Evolutionary conservation across 2,329 filamentous ascomycete genomes (phyloP), one percentile per base, ranked within the genome.

Genomic region (Penicillium psychrosexuale): DNA sequence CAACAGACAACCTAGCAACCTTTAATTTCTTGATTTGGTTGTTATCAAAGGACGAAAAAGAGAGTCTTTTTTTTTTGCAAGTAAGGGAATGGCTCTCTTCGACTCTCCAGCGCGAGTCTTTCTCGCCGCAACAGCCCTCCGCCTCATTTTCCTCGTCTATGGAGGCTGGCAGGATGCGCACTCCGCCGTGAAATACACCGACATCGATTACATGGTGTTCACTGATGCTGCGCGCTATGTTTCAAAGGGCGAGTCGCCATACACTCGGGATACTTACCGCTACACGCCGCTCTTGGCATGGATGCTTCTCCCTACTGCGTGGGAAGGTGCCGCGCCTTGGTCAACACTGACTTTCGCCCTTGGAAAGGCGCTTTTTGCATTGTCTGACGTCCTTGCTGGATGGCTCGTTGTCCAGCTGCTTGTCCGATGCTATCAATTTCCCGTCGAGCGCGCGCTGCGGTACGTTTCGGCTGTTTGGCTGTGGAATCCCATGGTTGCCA

Each of bases 121-220:
- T 50, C 47, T 68, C 31, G 61, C 65, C 22, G 73, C 76, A 11
- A 65, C 86, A 51, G 66, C 86, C 45, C 82, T 99, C 24, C 90
- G 94, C 57, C 70, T 84, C 6, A 72, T 78, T 31, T 85, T 99
- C 60, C 83, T 97, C 47, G 71, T 95, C 66, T 97, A 97, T 72
- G 93, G 94, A 55, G 83, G 91, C 57, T 92, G 90, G 80, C 94
- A 99, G 77, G 94, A 99, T 75, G 87, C 90, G 57, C 82, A 92
- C 75, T 95, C 91, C 8, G 87, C 93, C 13, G 78, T 99, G 69
- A 97, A 97, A 77, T 99, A 97, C 79, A 99, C 94, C 48, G 94
- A 99, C 75, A 97, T 99, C 66, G 94, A 99, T 80, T 99, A 99
- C 76, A 86, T 91, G 61, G 94, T 99, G 72, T 99, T 99, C 79